Conservation (phyloP, 306 rosid genomes). For the Acacia confusa region DNA sequence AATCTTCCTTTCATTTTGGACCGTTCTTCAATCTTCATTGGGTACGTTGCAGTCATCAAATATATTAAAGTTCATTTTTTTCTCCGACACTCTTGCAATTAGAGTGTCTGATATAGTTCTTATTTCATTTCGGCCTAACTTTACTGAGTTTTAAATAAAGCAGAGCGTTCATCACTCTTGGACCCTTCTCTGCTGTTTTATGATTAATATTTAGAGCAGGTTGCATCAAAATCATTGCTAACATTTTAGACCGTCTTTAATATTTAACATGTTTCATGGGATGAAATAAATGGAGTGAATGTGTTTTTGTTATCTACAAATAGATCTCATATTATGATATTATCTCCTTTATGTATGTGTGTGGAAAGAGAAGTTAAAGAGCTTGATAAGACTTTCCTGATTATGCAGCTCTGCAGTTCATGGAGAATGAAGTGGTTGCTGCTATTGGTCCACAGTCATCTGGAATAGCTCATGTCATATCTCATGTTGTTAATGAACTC, state of each 20-base stretch:
- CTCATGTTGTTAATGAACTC: constrained; percentile 77
- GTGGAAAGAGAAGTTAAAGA: not conserved
- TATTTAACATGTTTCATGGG: not conserved
- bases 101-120: not conserved
- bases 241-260: not conserved
- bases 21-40: not conserved
- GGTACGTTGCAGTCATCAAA: not conserved
- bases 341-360: not conserved
- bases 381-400: constrained; percentile 30
- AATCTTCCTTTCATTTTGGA: not conserved
- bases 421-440: constrained; percentile 66
- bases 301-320: not conserved
- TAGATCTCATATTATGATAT: constrained; percentile 1
- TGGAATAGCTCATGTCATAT: constrained; percentile 73
- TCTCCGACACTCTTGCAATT: not conserved
- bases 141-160: not conserved
- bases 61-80: not conserved
- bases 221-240: not conserved
- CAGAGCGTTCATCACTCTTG: not conserved
- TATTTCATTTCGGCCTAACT: not conserved
- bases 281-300: not conserved
- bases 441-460: constrained; percentile 87
- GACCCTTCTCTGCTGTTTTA: too few relatives aligned
- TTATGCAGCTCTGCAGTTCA: constrained; percentile 74
- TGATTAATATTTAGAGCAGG: too few relatives aligned